Evolutionary conservation across 2,329 filamentous ascomycete species (phyloP), one percentile per base, ranked within the genome.

Genomic region (Paecilomyces variotii): DNA sequence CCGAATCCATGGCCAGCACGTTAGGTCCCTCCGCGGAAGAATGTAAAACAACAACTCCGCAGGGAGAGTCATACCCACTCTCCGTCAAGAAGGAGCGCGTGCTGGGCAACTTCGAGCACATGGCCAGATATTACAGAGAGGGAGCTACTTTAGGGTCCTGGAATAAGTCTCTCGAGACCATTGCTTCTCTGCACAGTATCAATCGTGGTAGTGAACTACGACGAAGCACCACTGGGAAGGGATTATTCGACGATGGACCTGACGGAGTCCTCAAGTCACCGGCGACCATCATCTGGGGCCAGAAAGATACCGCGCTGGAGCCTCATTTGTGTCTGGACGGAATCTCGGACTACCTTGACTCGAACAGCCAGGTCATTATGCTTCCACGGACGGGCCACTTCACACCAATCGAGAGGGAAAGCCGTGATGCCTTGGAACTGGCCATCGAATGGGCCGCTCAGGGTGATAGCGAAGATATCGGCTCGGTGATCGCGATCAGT

Each of bases 111-210:
- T 82, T 82, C 72, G 69, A 74, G 11, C 75, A 82, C 61, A 80
- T 80, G 65, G 78, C 81, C 26, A 70, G 74, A 11, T 78, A 84
- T 57, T 86, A 85, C 68, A 78, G 81, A 32, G 76, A 85, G 51
- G 77, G 77, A 1, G 71, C 82, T 0, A 69, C 76, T 24, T 60
- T 68, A 2, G 68, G 68, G 0, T 68, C 66, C 11, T 86, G 83
- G 83, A 70, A 73, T 34, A 83, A 83, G 63, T 79, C 79, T 1
- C 66, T 81, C 26, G 76, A 82, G 61, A 80, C 76, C 0, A 75
- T 83, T 24, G 72, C 77, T 12, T 74, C 72, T 2, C 72, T 83
- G 6, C 78, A 77, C 59, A 74, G 76, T 14, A 72, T 83, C 27
- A 67, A 74, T n/a, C 60, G 62, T 5, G 68, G 68, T 4, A 65